Evolutionary conservation across 2,329 filamentous ascomycete species (phyloP).

Genomic region (Neonectria faginata): DNA sequence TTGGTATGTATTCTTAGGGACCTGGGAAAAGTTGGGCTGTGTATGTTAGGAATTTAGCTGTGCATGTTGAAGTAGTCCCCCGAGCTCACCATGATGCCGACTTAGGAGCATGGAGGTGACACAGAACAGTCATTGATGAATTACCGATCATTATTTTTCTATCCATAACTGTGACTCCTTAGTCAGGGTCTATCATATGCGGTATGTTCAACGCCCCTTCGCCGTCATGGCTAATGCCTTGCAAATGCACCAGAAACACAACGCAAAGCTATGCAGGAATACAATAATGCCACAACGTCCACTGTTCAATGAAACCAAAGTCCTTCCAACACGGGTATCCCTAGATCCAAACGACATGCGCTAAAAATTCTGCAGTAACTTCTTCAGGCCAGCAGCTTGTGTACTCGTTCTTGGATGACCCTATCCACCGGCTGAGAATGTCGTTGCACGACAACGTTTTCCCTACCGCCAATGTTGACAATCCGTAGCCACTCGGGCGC

Average conservation of each 20-base stretch:
- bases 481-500: conserved; percentile 68
- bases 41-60: too few species aligned
- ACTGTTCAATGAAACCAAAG: conserved; percentile 24
- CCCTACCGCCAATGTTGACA: conserved; percentile 63
- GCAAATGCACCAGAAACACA: conserved; percentile 31
- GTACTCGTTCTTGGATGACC: conserved; percentile 53
- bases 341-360: conserved; percentile 23
- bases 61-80: not conserved
- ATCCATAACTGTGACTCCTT: conserved; percentile 21
- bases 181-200: conserved; percentile 14
- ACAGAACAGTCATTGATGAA: not conserved
- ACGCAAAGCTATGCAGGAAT: conserved; percentile 17
- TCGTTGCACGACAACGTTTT: conserved; percentile 68
- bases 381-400: conserved; percentile 47
- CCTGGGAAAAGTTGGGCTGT: too few species aligned
- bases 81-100: conserved; percentile 2
- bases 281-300: conserved; percentile 11
- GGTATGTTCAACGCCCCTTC: conserved; percentile 34
- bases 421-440: conserved; percentile 55
- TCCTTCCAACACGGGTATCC: conserved; percentile 34
- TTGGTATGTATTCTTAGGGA: too few species aligned
- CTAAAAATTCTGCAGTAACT: not conserved
- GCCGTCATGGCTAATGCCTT: conserved; percentile 36
- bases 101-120: conserved; percentile 5
- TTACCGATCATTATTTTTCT: conserved; percentile 19